Evolutionary conservation across 768 basidiomycete species (phyloP).

Genomic region (Psilocybe sp.): DNA sequence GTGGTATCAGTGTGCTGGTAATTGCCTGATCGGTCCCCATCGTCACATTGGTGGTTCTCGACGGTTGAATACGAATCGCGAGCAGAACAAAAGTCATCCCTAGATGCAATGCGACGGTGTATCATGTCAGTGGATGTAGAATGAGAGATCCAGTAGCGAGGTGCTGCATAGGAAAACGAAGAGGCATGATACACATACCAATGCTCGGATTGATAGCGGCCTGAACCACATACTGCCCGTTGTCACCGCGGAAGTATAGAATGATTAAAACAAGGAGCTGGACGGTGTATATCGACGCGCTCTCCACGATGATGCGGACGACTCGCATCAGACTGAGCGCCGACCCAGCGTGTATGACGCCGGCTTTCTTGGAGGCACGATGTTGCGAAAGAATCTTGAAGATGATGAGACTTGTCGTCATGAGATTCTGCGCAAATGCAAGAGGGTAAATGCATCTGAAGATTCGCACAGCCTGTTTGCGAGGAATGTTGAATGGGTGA

Average conservation of each 20-base stretch:
- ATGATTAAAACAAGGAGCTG: constrained; percentile 21
- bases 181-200: constrained; percentile 8
- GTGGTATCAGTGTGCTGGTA: too few species aligned
- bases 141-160: too few species aligned
- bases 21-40: too few species aligned
- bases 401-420: constrained; percentile 26
- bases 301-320: constrained; percentile 20
- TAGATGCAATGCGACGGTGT: too few species aligned
- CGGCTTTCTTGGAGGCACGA: constrained; percentile 16
- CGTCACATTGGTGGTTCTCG: too few species aligned
- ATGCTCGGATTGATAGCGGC: constrained; percentile 21
- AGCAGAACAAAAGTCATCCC: too few species aligned
- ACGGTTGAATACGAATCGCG: too few species aligned
- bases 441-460: constrained; percentile 24
- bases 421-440: constrained; percentile 23
- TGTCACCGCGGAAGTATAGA: constrained; percentile 12
- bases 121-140: too few species aligned
- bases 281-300: constrained; percentile 21
- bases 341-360: constrained; percentile 13
- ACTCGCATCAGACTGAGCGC: constrained; percentile 11
- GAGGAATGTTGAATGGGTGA: constrained; percentile 9
- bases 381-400: constrained; percentile 26
- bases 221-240: constrained; percentile 17
- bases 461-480: constrained; percentile 7
- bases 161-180: not conserved